Conservation (phyloP, 2,329 filamentous ascomycete genomes). For the Neopestalotiopsis sp. region DNA sequence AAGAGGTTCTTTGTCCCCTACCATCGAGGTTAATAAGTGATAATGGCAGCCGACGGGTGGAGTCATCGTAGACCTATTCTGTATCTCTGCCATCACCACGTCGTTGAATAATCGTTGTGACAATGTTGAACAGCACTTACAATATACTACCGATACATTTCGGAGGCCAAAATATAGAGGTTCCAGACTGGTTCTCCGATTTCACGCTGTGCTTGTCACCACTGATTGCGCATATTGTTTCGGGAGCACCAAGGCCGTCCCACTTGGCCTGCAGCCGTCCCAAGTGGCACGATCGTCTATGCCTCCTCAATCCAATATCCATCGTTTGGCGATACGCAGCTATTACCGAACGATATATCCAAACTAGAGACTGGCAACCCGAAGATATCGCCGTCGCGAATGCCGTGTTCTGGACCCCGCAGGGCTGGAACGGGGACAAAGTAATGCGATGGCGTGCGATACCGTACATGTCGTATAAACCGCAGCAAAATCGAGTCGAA, state of each 20-base stretch:
- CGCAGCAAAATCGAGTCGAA: not conserved
- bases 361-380: not conserved
- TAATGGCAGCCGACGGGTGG: too few relatives aligned
- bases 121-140: not conserved
- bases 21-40: too few relatives aligned
- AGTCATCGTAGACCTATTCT: too few relatives aligned
- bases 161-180: not conserved
- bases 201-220: conserved; percentile 21
- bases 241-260: conserved; percentile 12
- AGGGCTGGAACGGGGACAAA: not conserved
- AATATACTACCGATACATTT: not conserved
- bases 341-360: not conserved
- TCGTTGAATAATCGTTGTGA: too few relatives aligned
- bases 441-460: not conserved
- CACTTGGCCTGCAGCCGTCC: not conserved
- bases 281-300: not conserved
- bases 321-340: conserved; percentile 6
- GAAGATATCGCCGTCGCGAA: not conserved
- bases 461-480: not conserved
- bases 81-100: too few relatives aligned
- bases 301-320: not conserved
- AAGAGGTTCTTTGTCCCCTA: too few relatives aligned
- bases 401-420: conserved; percentile 1
- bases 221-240: conserved; percentile 22
- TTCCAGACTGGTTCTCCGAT: conserved; percentile 11